Conservation (phyloP, 805 yeast species). For the Sugiyamaella boreocaroliniensis region DNA sequence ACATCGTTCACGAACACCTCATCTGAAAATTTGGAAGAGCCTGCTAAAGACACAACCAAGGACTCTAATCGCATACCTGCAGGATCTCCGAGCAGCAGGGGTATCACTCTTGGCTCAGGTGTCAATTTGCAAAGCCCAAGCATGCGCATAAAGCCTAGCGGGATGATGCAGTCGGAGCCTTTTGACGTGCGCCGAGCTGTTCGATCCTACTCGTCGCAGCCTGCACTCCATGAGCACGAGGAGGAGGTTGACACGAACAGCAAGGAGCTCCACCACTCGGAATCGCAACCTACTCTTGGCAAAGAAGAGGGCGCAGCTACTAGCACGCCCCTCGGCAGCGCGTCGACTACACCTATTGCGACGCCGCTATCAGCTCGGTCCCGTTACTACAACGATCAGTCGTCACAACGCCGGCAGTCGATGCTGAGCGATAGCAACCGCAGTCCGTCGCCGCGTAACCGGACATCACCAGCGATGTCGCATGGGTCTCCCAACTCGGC, state of each 20-base stretch:
- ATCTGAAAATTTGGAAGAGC: neutral
- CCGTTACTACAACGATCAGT: neutral
- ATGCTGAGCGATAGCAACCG: neutral
- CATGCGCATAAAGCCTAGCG: neutral
- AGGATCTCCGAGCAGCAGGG: neutral
- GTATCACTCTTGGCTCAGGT: neutral
- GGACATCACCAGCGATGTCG: neutral
- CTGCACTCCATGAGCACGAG: neutral
- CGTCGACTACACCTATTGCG: neutral
- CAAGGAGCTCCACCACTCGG: neutral
- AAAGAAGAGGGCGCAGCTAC: neutral
- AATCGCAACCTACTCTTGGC: neutral
- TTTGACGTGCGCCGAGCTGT: neutral
- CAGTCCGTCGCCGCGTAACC: neutral
- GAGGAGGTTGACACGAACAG: neutral
- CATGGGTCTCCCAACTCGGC: neutral
- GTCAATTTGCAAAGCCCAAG: neutral
- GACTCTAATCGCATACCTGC: neutral
- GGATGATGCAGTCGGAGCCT: neutral
- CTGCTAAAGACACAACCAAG: neutral
- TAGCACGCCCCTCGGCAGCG: neutral
- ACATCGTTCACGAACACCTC: neutral
- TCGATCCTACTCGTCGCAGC: neutral
- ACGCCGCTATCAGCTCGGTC: neutral
- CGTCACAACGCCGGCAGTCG: neutral